Base-by-base conservation (phyloP, 352 stramenopile species). In the Hyaloperonospora brassicae region DNA sequence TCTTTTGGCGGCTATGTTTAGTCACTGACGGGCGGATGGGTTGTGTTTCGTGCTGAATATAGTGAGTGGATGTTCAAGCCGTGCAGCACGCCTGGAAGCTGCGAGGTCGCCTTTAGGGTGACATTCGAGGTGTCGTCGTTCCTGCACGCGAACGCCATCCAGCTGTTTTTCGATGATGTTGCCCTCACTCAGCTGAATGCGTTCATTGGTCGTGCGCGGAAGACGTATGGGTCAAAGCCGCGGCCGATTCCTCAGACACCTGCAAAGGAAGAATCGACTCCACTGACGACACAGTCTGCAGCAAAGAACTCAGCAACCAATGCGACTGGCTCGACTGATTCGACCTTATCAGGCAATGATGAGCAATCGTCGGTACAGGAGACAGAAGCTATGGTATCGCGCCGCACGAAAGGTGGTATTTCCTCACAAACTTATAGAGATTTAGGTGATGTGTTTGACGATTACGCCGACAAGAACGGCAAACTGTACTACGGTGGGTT, bases 111-210 rank as follows among this genome's bases (percentile, higher is more conserved):
- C 34, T 92, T 92, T 27, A 79, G 76, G n/a, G 82, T 92, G 45
- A 87, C 77, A 5, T 89, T 89, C 34, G 79, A 89, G 51, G 79
- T 92, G 40, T 73, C 77, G 48, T 89, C 77, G 43, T 88, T 89
- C 55, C 58, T 92, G 22, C 82, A 89, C 53, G 72, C 77, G 12
- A 87, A 89, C 50, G 79, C 82, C 14, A 89, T 92, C 36, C 69
- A 88, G 52, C 66, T 92, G 31, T 92, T 92, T 61, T 92, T 92
- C 51, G 82, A 92, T 59, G 82, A 92, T 52, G 79, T 92, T 24
- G 77, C 82, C 21, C 67, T 82, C 25, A 86, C 76, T 22, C 82
- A 92, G 46, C 66, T 92, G 12, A 92, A 89, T 55, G 82, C 82
- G 11, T 92, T 92, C 52, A 87, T 92, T 48, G 68, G 66, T 10